Evolutionary conservation across 2,329 filamentous ascomycete genomes (phyloP).

Genomic region (Fusarium palustre): DNA sequence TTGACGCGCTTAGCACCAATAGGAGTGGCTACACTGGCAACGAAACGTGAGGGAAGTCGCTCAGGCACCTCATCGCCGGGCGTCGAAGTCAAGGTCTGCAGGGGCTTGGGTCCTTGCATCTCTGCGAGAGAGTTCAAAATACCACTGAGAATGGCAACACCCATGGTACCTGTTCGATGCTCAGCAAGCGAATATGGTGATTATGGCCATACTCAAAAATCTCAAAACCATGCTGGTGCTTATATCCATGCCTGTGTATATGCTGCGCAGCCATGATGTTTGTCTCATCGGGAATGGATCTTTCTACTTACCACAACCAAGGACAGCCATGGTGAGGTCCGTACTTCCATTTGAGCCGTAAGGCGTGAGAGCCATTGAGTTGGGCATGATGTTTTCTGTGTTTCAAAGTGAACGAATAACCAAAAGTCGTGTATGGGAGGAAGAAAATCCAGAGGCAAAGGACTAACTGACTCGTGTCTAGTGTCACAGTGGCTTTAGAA

Average conservation of each 20-base stretch:
- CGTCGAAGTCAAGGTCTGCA: conserved; percentile 57
- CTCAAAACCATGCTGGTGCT: background rate
- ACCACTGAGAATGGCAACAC: conserved; percentile 84
- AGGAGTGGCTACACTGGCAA: conserved; percentile 81
- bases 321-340: conserved; percentile 78
- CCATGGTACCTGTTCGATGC: conserved; percentile 75
- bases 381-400: conserved; percentile 43
- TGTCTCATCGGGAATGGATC: background rate
- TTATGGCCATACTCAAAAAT: background rate
- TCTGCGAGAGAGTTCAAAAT: conserved; percentile 77
- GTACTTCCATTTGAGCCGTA: conserved; percentile 52
- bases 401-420: conserved; percentile 13
- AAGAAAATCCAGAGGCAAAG: conserved; percentile 4
- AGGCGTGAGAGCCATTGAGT: conserved; percentile 49
- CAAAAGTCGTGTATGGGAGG: conserved; percentile 4
- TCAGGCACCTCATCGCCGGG: conserved; percentile 63
- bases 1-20: conserved; percentile 77
- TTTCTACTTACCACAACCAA: conserved; percentile 78
- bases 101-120: conserved; percentile 60
- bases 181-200: conserved; percentile 17
- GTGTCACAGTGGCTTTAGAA: background rate
- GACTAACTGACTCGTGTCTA: conserved; percentile 2
- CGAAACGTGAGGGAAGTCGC: conserved; percentile 78
- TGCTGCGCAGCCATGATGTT: background rate
- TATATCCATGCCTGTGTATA: background rate